These are phyloP conservation scores for Trametes villosa DNA, from an alignment of 768 basidiomycete genomes.

Conservation along the genomic window DNA sequence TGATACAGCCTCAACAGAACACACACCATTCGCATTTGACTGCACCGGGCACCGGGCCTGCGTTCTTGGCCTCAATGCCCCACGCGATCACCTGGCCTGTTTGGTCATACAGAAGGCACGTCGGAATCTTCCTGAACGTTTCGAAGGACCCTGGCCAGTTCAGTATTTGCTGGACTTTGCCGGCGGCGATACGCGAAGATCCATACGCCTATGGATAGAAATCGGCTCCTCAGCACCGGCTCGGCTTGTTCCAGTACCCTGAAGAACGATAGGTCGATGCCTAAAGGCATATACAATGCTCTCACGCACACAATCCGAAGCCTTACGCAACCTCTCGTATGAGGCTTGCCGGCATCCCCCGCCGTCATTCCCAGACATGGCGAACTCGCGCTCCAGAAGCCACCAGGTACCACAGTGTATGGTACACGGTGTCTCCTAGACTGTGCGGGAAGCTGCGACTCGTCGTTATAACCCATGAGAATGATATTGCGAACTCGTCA, in stretches of 20 bases:
- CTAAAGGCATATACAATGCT: background rate
- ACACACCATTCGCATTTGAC: conserved; percentile 58
- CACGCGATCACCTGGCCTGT: conserved; percentile 76
- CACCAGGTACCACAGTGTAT: too few species aligned
- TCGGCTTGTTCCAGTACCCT: background rate
- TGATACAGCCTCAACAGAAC: background rate
- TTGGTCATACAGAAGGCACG: conserved; percentile 82
- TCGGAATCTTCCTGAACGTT: conserved; percentile 83
- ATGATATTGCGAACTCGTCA: too few species aligned
- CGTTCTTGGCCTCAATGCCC: conserved; percentile 88
- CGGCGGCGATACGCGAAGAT: conserved; percentile 80
- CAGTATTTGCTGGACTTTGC: conserved; percentile 82
- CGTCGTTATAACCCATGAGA: too few species aligned
- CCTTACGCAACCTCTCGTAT: too few species aligned
- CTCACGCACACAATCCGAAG: background rate
- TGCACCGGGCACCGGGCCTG: conserved; percentile 67
- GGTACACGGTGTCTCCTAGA: too few species aligned
- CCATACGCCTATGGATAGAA: conserved; percentile 68
- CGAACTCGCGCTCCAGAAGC: too few species aligned
- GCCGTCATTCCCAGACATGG: too few species aligned
- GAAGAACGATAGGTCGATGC: background rate
- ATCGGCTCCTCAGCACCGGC: background rate
- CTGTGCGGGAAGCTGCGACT: too few species aligned
- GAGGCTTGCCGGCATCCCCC: too few species aligned
- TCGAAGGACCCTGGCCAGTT: conserved; percentile 87